Conservation (phyloP, 371 early-diverging fungal genomes). For the Mortierella sp. region DNA sequence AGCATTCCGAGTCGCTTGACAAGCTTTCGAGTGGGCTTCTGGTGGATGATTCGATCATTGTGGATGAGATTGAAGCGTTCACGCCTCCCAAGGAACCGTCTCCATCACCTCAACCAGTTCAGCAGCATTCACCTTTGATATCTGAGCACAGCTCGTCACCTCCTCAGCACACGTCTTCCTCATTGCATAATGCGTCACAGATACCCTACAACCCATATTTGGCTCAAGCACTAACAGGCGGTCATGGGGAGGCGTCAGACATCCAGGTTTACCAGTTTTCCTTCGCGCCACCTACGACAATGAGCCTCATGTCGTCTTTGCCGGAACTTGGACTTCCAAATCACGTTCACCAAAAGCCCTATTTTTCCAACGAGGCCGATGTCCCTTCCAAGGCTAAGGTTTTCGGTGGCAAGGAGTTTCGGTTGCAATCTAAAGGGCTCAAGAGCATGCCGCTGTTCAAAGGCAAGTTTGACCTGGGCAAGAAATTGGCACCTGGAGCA, state of each 20-base stretch:
- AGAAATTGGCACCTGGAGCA: not conserved
- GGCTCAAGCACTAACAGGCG: not conserved
- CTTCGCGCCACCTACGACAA: constrained; percentile 27
- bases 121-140: not conserved
- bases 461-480: not conserved
- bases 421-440: constrained; percentile 53
- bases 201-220: not conserved
- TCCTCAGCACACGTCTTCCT: not conserved
- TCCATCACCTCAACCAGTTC: not conserved
- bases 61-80: not conserved
- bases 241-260: not conserved
- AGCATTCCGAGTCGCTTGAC: not conserved
- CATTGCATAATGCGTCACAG: not conserved
- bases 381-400: constrained; percentile 63
- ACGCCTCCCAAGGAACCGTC: not conserved
- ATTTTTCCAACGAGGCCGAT: constrained; percentile 71
- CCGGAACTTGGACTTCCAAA: constrained; percentile 50
- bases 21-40: constrained; percentile 1
- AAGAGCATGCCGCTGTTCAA: constrained; percentile 34
- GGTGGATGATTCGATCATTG: constrained; percentile 35
- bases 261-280: constrained; percentile 14
- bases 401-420: constrained; percentile 71
- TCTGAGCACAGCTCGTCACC: not conserved
- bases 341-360: constrained; percentile 71
- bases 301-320: constrained; percentile 40